phyloP scores from a whole-genome alignment of 1,139 yeast species.

The Kluyveromyces sp. region DNA sequence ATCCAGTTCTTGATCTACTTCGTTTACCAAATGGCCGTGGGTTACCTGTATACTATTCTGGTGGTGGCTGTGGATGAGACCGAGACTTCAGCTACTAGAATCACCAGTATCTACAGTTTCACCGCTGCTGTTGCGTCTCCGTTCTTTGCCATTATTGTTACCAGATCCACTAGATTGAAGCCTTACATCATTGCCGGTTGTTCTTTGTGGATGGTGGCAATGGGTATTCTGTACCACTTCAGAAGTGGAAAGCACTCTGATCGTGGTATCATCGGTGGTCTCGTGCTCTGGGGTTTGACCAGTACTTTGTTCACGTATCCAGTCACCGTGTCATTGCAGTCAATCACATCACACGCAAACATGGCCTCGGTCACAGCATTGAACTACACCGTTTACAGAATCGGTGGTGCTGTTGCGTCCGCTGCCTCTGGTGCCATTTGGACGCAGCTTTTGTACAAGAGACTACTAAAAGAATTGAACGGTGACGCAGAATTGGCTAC shows the following conservation, averaged over 20 bases:
- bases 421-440: constrained; percentile 54
- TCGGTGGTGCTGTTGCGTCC: constrained; percentile 45
- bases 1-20: constrained; percentile 38
- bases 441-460: constrained; percentile 40
- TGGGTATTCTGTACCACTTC: constrained; percentile 49
- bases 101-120: constrained; percentile 55
- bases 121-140: constrained; percentile 56
- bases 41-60: constrained; percentile 54
- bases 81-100: constrained; percentile 53
- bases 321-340: constrained; percentile 53
- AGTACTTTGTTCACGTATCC: constrained; percentile 65
- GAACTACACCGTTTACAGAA: constrained; percentile 45
- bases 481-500: constrained; percentile 34
- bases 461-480: constrained; percentile 19
- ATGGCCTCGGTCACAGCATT: constrained; percentile 53
- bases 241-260: constrained; percentile 45
- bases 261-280: constrained; percentile 55
- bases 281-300: constrained; percentile 59
- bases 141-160: constrained; percentile 47
- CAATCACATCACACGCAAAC: constrained; percentile 52
- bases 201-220: constrained; percentile 46
- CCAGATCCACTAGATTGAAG: constrained; percentile 45
- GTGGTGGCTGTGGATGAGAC: constrained; percentile 53
- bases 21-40: constrained; percentile 60
- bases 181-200: constrained; percentile 52